Percentiles rank a stretch among this genome's conserved stretches.
These are phyloP conservation scores for Microsporum audouinii DNA, from an alignment of 2,329 filamentous ascomycete species.

Conservation along the genomic window DNA sequence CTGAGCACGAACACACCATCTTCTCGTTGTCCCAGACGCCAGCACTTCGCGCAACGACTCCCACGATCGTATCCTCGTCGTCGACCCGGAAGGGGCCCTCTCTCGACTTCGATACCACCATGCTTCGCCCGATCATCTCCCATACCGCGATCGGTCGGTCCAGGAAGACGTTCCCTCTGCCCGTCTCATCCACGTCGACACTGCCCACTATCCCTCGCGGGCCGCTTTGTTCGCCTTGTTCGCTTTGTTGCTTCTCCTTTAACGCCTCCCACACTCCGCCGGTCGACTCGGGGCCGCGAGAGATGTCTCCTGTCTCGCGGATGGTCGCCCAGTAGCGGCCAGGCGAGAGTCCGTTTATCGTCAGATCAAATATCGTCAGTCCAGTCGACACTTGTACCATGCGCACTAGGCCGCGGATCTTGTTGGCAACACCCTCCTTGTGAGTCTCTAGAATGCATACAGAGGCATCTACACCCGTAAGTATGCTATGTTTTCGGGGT, in stretches of 20 bases:
- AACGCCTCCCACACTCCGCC: slow-evolving; percentile 66
- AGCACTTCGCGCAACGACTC: slow-evolving; percentile 87
- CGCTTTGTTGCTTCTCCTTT: slow-evolving; percentile 28
- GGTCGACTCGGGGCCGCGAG: slow-evolving; percentile 66
- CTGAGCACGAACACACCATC: slow-evolving; percentile 93
- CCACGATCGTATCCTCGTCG: slow-evolving; percentile 74
- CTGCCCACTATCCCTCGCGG: slow-evolving; percentile 57
- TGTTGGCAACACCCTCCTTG: slow-evolving; percentile 46
- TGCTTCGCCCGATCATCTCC: slow-evolving; percentile 90
- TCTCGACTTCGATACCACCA: slow-evolving; percentile 66
- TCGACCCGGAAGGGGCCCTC: slow-evolving; percentile 54
- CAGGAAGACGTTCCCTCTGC: slow-evolving; percentile 67
- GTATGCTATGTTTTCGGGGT: not conserved
- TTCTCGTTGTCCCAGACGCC: slow-evolving; percentile 99
- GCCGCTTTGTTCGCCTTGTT: slow-evolving; percentile 18
- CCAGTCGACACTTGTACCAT: slow-evolving; percentile 76
- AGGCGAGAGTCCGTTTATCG: slow-evolving; percentile 66
- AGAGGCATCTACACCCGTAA: slow-evolving; percentile 45
- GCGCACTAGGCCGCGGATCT: slow-evolving; percentile 75
- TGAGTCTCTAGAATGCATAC: slow-evolving; percentile 94
- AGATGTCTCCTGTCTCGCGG: slow-evolving; percentile 77
- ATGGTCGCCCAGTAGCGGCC: slow-evolving; percentile 78
- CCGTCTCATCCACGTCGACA: slow-evolving; percentile 62
- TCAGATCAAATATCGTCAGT: slow-evolving; percentile 76
- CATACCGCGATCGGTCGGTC: slow-evolving; percentile 77